Conservation (phyloP, 106 monocot species). For the Allium fistulosum region DNA sequence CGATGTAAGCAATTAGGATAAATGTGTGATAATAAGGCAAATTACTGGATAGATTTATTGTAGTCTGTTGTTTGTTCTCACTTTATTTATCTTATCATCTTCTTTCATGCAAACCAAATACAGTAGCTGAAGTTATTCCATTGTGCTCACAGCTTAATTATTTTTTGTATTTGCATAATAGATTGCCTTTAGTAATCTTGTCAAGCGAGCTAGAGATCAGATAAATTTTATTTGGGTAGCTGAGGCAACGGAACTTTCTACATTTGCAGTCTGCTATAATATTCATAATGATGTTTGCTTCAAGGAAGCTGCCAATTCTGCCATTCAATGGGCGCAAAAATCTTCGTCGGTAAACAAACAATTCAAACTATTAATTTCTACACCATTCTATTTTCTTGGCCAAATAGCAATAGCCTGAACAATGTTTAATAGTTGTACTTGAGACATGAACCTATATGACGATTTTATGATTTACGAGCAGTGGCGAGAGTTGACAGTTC, state of each 20-base stretch:
- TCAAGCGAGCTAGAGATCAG: conserved; percentile 58
- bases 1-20: no score
- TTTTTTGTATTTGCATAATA: background rate
- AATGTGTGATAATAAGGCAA: background rate
- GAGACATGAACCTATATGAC: no score
- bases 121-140: background rate
- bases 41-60: background rate
- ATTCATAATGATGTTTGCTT: conserved; percentile 33
- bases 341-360: conserved; percentile 29
- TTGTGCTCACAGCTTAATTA: background rate
- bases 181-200: conserved; percentile 65
- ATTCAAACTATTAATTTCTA: no score
- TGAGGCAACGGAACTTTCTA: conserved; percentile 55
- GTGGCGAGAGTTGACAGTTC: no score
- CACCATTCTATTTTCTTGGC: no score
- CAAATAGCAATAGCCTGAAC: no score
- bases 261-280: conserved; percentile 24
- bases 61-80: background rate
- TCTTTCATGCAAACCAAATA: background rate
- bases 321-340: conserved; percentile 44
- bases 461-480: no score
- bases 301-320: conserved; percentile 28
- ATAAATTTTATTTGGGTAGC: conserved; percentile 61
- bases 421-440: no score
- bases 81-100: background rate